A percentile compares a stretch with the other conserved stretches of the same genome.
These are phyloP conservation scores for Mrakia frigida DNA, from an alignment of 768 basidiomycete genomes.

Conservation along the genomic window DNA sequence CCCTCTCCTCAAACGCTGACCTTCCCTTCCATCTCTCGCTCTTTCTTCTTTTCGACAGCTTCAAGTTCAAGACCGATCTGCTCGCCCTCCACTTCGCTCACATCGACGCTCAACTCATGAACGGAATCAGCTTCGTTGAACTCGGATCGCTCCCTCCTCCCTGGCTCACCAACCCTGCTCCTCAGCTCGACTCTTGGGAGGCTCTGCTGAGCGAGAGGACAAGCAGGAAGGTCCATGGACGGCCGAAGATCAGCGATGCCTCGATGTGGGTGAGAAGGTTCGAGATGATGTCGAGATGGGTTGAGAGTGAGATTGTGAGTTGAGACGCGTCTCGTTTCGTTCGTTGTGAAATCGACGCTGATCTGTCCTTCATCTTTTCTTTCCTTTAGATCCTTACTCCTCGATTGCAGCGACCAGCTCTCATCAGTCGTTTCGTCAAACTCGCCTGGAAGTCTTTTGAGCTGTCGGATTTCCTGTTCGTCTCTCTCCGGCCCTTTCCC, in stretches of 20 bases:
- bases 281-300: constrained; percentile 76
- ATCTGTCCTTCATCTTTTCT: neutral
- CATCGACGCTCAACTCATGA: constrained; percentile 83
- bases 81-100: constrained; percentile 75
- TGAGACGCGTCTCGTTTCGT: neutral
- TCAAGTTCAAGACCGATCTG: constrained; percentile 50
- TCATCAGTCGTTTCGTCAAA: constrained; percentile 75
- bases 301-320: constrained; percentile 63
- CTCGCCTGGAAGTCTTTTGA: constrained; percentile 80
- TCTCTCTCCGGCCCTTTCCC: neutral
- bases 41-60: neutral
- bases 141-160: constrained; percentile 50
- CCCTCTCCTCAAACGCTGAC: neutral
- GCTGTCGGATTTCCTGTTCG: constrained; percentile 64
- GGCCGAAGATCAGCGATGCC: constrained; percentile 49
- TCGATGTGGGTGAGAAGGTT: constrained; percentile 68
- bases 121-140: constrained; percentile 79
- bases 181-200: constrained; percentile 67
- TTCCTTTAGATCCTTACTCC: constrained; percentile 15
- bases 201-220: constrained; percentile 72
- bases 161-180: constrained; percentile 46
- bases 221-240: constrained; percentile 51
- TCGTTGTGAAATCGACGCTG: neutral
- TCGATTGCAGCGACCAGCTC: constrained; percentile 42
- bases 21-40: neutral